These are phyloP conservation scores for Lignosus rhinocerotis DNA, from an alignment of 1,284 basidiomycete species.

Conservation along the genomic window DNA sequence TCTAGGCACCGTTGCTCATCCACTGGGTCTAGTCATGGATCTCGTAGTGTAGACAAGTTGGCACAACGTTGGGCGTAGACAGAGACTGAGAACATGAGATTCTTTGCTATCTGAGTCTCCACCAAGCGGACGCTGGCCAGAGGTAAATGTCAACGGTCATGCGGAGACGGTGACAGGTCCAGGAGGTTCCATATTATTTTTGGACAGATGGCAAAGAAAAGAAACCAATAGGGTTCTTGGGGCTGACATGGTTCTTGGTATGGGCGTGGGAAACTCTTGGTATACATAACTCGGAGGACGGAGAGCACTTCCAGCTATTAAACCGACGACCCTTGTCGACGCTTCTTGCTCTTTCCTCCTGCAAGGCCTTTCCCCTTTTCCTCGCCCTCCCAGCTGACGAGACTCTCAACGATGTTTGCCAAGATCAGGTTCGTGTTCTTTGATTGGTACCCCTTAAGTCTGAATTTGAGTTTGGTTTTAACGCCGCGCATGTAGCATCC, in stretches of 20 bases:
- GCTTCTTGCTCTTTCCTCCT: slow-evolving; percentile 4
- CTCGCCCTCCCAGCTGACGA: slow-evolving; percentile 15
- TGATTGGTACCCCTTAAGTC: background rate
- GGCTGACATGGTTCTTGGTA: slow-evolving; percentile 2
- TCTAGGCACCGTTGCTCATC: background rate
- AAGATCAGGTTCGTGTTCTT: slow-evolving; percentile 34
- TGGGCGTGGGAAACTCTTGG: slow-evolving; percentile 15
- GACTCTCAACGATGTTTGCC: slow-evolving; percentile 36
- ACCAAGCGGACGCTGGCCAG: too few relatives aligned
- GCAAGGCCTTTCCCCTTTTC: slow-evolving; percentile 4
- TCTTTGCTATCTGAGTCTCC: too few relatives aligned
- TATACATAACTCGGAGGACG: slow-evolving; percentile 7
- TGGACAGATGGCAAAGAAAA: background rate
- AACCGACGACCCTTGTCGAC: slow-evolving; percentile 15
- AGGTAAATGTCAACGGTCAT: background rate
- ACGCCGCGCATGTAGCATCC: slow-evolving; percentile 34
- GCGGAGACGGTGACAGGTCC: background rate
- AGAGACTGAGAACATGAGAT: too few relatives aligned
- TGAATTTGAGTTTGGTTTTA: background rate
- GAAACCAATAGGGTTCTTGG: background rate
- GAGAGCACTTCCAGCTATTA: background rate
- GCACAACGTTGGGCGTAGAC: too few relatives aligned
- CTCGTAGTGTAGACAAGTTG: background rate
- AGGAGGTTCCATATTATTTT: slow-evolving; percentile 7
- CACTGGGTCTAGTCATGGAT: slow-evolving; percentile 1